Percentiles rank a stretch among this genome's conserved stretches.
Conservation (phyloP, 1,139 yeast genomes). For the Debaryomyces nepalensis region DNA sequence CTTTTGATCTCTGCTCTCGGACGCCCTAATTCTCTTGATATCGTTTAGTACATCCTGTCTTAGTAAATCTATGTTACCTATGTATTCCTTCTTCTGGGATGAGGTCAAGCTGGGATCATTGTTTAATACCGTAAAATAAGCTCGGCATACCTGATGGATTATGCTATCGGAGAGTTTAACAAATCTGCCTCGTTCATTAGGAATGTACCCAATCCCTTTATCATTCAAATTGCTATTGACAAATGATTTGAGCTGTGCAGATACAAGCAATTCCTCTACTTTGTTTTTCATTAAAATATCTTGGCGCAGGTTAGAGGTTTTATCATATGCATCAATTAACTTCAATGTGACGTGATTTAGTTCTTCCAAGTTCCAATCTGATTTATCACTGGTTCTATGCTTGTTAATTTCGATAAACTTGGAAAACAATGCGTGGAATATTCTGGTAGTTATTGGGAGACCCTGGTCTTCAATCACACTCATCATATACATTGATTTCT, state of each 20-base stretch:
- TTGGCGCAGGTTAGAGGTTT: constrained; percentile 22
- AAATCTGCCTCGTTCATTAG: constrained; percentile 25
- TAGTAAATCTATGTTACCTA: constrained; percentile 17
- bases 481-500: constrained; percentile 21
- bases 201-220: constrained; percentile 12
- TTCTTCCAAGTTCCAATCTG: constrained; percentile 16
- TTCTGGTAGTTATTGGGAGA: constrained; percentile 35
- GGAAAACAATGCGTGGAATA: constrained; percentile 23
- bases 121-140: constrained; percentile 21
- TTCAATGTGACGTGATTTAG: constrained; percentile 21
- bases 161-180: constrained; percentile 30
- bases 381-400: not conserved
- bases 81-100: constrained; percentile 14
- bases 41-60: constrained; percentile 18
- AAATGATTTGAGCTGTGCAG: constrained; percentile 22
- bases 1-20: constrained; percentile 14
- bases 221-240: constrained; percentile 17
- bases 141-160: constrained; percentile 19
- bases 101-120: constrained; percentile 10
- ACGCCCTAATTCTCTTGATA: constrained; percentile 15
- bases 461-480: constrained; percentile 23
- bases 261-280: constrained; percentile 17
- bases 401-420: constrained; percentile 12
- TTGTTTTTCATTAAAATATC: constrained; percentile 21
- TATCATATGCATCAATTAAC: constrained; percentile 27